Conservation (phyloP, 73 alveolate genomes). For the Paraurostyla sp. region DNA sequence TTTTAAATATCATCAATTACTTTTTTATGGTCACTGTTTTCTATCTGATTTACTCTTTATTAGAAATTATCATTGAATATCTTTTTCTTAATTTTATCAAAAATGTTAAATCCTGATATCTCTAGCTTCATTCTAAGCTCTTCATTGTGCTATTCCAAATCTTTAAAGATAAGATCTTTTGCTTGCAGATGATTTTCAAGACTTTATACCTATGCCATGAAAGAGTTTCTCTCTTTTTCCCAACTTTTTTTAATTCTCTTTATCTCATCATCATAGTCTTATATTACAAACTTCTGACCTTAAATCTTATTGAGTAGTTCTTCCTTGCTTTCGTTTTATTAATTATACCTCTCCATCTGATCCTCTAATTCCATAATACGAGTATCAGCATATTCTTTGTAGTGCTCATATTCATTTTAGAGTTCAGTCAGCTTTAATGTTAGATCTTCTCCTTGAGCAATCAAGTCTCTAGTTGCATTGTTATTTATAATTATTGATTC, state of each 20-base stretch:
- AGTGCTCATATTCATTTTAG: constrained; percentile 61
- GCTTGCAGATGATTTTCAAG: constrained; percentile 30
- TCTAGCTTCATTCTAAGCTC: constrained; percentile 33
- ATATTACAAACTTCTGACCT: neutral
- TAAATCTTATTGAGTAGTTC: constrained; percentile 14
- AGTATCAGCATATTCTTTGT: constrained; percentile 48
- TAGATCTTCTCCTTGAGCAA: constrained; percentile 31
- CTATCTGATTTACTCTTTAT: neutral
- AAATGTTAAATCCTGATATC: constrained; percentile 32
- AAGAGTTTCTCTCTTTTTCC: constrained; percentile 40
- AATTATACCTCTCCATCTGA: constrained; percentile 17
- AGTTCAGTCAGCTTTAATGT: constrained; percentile 39
- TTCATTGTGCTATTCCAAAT: constrained; percentile 19
- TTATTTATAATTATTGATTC: neutral
- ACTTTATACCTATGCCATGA: neutral
- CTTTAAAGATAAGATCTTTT: constrained; percentile 15
- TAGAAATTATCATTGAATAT: neutral
- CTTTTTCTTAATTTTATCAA: constrained; percentile 26
- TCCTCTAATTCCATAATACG: constrained; percentile 49
- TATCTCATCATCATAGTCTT: constrained; percentile 14
- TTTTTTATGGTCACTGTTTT: constrained; percentile 5
- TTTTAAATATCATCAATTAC: neutral
- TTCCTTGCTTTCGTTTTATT: constrained; percentile 27
- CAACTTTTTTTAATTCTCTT: constrained; percentile 14
- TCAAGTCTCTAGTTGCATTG: neutral